A percentile compares a stretch with the other conserved stretches of the same genome.
Evolutionary conservation across 1,284 basidiomycete genomes (phyloP).

Genomic region (Ganoderma lingzhi): DNA sequence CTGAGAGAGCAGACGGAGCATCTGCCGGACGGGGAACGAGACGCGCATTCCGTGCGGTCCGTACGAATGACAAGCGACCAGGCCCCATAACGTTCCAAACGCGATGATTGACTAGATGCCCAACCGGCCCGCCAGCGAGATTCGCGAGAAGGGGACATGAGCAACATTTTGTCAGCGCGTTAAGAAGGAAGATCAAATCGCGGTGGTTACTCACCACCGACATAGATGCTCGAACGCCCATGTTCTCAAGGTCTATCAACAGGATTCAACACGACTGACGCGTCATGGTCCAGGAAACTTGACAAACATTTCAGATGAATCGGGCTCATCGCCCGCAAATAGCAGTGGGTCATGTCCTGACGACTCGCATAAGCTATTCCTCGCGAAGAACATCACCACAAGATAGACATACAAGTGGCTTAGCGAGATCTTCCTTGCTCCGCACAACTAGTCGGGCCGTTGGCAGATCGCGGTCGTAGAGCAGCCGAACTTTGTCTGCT

Average conservation of each 20-base stretch:
- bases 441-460: conserved; percentile 84
- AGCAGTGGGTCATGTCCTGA: conserved; percentile 88
- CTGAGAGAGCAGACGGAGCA: conserved; percentile 84
- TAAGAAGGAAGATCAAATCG: neutral
- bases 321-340: conserved; percentile 89
- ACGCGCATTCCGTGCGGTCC: conserved; percentile 83
- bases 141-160: neutral
- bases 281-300: conserved; percentile 10
- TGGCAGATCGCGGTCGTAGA: conserved; percentile 83
- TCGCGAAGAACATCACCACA: conserved; percentile 21
- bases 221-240: conserved; percentile 86
- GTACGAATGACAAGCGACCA: conserved; percentile 88
- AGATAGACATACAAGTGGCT: conserved; percentile 67
- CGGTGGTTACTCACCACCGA: conserved; percentile 66
- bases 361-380: conserved; percentile 2
- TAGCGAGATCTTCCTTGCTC: conserved; percentile 70
- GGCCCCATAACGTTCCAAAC: conserved; percentile 86
- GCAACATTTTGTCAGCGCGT: neutral
- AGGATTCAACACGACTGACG: neutral
- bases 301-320: conserved; percentile 84
- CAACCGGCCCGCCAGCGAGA: neutral
- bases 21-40: conserved; percentile 86
- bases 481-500: conserved; percentile 80
- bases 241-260: conserved; percentile 75
- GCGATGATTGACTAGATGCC: conserved; percentile 77